Evolutionary conservation across 208 protist species (phyloP), one percentile per base, ranked within the genome.

Genomic region (Acanthamoeba lenticulata): DNA sequence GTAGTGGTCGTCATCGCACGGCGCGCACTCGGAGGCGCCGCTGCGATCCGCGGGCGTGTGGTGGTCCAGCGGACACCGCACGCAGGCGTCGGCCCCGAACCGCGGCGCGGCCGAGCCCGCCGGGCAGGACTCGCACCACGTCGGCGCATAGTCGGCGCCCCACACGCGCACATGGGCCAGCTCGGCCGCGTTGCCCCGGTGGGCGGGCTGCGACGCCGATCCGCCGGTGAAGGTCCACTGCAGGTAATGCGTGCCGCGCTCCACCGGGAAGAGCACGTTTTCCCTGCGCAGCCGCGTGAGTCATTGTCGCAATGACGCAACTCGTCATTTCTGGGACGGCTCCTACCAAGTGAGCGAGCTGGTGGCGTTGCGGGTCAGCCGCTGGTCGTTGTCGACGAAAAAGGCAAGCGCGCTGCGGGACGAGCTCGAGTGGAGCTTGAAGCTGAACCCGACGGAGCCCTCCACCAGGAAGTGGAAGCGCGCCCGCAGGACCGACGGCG

Each of bases 71-170:
- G 13, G 13, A 24, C 72, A 81, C 1, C 72, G 72, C 19, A 38
- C 24, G 42, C 72, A 81, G 36, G n/a, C 38, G 34, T 15, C n/a
- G 36, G 72, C n/a, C 0, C 72, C 72, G 72, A 81, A 81, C 15
- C 38, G 34, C 38, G 32, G 49, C 1, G 83, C 45, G 2, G 55
- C n/a, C 6, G 47, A 65, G 47, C 83, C 83, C 27, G 4, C 13
- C 6, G 55, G 83, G 47, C 83, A 90, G 21, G 83, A 19, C 1
- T 3, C 29, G 47, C 83, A 90, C 49, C 49, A 90, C 55, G 83
- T 90, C n/a, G 57, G 44, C 29, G 83, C 83, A 62, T 90, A 90
- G 47, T 57, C 47, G 11, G 83, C 29, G 36, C 83, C 83, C 83
- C 45, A 69, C 29, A 90, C 45, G 29, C 29, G 34, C 55, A 90